Evolutionary conservation across 83 land plant genomes (phyloP).

Genomic region (Diphasiastrum complanatum): DNA sequence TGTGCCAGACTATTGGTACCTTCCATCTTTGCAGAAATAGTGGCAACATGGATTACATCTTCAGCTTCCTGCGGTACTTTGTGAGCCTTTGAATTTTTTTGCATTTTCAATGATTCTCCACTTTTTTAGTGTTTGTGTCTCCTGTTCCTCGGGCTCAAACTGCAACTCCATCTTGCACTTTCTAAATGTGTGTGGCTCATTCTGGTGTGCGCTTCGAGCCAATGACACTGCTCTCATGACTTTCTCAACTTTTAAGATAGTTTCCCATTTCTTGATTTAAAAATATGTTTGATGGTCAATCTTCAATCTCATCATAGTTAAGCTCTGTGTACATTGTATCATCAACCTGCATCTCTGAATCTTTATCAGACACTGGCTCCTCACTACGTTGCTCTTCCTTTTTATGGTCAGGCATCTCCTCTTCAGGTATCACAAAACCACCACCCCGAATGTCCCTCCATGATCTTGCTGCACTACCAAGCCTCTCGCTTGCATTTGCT

Average conservation of each 20-base stretch:
- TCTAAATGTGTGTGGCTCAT: too few species aligned
- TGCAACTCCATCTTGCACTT: too few species aligned
- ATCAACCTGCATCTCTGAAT: neutral
- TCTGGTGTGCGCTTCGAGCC: too few species aligned
- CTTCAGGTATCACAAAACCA: constrained; percentile 24
- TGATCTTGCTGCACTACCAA: neutral
- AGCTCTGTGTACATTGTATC: constrained; percentile 5
- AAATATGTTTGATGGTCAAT: neutral
- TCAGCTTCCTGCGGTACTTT: too few species aligned
- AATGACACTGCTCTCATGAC: too few species aligned
- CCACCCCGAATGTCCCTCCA: constrained; percentile 1
- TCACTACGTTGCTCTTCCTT: constrained; percentile 27
- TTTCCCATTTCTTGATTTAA: too few species aligned
- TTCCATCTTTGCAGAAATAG: constrained; percentile 18
- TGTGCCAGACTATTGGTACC: constrained; percentile 14
- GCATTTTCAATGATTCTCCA: too few species aligned
- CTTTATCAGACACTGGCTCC: neutral
- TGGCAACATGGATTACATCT: constrained; percentile 25
- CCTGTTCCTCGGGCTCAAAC: too few species aligned
- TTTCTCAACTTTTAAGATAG: too few species aligned
- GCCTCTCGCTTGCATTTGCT: neutral
- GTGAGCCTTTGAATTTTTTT: too few species aligned
- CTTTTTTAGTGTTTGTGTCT: too few species aligned
- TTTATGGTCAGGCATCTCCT: constrained; percentile 52
- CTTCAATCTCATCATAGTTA: constrained; percentile 1